phyloP scores from a whole-genome alignment of 805 yeast species.

The Candida arabinofermentans region DNA sequence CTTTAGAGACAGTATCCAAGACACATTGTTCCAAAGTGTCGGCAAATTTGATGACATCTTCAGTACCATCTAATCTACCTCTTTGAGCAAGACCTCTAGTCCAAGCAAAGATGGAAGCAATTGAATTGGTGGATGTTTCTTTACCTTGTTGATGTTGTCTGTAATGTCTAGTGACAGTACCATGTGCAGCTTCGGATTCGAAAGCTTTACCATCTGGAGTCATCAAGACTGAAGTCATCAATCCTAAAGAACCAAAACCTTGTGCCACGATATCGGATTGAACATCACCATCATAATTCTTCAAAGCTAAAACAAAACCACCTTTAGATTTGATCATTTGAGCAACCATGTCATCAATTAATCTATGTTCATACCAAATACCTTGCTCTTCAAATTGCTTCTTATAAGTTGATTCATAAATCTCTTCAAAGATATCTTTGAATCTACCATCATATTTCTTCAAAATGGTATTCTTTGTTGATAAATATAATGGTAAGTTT shows the following conservation, averaged over 20 bases:
- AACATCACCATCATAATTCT: conserved; percentile 84
- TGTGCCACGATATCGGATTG: conserved; percentile 84
- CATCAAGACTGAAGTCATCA: conserved; percentile 79
- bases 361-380: conserved; percentile 73
- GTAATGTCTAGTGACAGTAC: conserved; percentile 83
- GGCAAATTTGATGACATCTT: conserved; percentile 67
- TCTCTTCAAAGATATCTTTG: conserved; percentile 71
- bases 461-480: conserved; percentile 78
- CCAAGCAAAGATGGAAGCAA: conserved; percentile 86
- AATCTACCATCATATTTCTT: conserved; percentile 81
- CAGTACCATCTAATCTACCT: conserved; percentile 71
- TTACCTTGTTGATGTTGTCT: conserved; percentile 80
- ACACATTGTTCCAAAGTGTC: conserved; percentile 62
- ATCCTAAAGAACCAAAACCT: conserved; percentile 80
- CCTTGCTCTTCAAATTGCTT: conserved; percentile 53
- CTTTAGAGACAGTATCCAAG: conserved; percentile 66
- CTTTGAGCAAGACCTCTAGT: conserved; percentile 79
- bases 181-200: conserved; percentile 85
- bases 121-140: conserved; percentile 80
- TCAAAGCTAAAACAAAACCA: conserved; percentile 76
- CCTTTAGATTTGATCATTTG: conserved; percentile 85
- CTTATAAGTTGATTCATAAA: conserved; percentile 58
- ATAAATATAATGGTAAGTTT: conserved; percentile 59
- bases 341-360: conserved; percentile 86
- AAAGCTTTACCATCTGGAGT: conserved; percentile 86